phyloP scores from a whole-genome alignment of 2,329 filamentous ascomycete species.

The Arthrinium phaeospermum region DNA sequence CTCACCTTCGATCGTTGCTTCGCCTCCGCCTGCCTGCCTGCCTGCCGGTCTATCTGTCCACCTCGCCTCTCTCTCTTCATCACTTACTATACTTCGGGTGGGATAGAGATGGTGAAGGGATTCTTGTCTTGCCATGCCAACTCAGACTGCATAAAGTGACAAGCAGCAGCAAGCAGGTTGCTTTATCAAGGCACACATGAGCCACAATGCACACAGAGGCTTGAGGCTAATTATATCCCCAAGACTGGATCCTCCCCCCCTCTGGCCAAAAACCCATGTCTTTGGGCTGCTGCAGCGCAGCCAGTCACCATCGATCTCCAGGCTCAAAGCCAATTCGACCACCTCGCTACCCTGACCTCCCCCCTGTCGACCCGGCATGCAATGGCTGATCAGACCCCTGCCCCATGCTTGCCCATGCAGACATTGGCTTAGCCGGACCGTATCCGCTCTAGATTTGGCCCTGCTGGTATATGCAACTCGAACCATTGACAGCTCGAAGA shows the following conservation, averaged over 20 bases:
- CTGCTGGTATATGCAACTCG: conserved; percentile 42
- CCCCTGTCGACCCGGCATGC: conserved; percentile 44
- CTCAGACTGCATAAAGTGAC: conserved; percentile 11
- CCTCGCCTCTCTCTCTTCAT: neutral
- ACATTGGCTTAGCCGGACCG: conserved; percentile 49
- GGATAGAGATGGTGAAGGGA: neutral
- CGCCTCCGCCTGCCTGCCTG: neutral
- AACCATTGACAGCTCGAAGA: conserved; percentile 48
- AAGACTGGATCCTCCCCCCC: conserved; percentile 32
- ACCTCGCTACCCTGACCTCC: conserved; percentile 40
- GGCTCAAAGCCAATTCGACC: conserved; percentile 38
- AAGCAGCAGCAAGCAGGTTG: conserved; percentile 18
- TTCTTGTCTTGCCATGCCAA: neutral
- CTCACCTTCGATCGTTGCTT: conserved; percentile 11
- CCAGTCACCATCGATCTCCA: conserved; percentile 35
- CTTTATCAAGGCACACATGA: conserved; percentile 22
- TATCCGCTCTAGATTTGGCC: conserved; percentile 50
- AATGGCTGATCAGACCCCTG: conserved; percentile 45
- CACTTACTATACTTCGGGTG: neutral
- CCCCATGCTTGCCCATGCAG: conserved; percentile 41
- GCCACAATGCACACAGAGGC: conserved; percentile 28
- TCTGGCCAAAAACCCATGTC: conserved; percentile 31
- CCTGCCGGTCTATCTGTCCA: neutral
- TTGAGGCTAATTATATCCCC: conserved; percentile 48
- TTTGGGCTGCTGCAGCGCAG: conserved; percentile 42